Evolutionary conservation across 2,329 filamentous ascomycete genomes (phyloP).

Genomic region (Diaporthe amygdali): DNA sequence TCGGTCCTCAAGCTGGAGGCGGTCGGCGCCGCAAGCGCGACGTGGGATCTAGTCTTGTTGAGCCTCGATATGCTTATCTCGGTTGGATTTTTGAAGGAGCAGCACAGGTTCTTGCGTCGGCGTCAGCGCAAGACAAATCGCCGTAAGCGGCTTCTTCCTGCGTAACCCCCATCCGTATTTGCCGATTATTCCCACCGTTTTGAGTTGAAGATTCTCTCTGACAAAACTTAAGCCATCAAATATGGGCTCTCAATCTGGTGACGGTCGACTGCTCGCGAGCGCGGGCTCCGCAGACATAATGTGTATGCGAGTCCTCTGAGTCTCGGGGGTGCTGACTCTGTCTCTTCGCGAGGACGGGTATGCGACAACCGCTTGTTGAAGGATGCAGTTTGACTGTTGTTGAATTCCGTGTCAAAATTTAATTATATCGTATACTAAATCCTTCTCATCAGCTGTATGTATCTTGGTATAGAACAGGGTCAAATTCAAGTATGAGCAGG

Average conservation of each 20-base stretch:
- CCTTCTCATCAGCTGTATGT: neutral
- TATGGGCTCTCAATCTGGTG: neutral
- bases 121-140: neutral
- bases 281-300: neutral
- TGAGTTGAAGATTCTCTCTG: neutral
- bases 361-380: neutral
- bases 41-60: neutral
- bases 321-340: neutral
- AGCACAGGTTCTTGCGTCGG: neutral
- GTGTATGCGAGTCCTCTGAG: neutral
- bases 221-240: neutral
- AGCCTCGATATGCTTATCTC: neutral
- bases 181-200: neutral
- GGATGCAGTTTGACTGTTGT: neutral
- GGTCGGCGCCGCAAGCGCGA: neutral
- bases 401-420: neutral
- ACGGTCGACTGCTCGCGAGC: neutral
- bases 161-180: neutral
- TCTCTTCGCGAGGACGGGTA: neutral
- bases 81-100: neutral
- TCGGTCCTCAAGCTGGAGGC: neutral
- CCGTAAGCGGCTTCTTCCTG: neutral
- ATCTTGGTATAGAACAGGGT: neutral
- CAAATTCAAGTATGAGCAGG: neutral
- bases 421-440: neutral